Base-by-base conservation (phyloP, 164 flowering plant genomes). In the Vitis riparia region DNA sequence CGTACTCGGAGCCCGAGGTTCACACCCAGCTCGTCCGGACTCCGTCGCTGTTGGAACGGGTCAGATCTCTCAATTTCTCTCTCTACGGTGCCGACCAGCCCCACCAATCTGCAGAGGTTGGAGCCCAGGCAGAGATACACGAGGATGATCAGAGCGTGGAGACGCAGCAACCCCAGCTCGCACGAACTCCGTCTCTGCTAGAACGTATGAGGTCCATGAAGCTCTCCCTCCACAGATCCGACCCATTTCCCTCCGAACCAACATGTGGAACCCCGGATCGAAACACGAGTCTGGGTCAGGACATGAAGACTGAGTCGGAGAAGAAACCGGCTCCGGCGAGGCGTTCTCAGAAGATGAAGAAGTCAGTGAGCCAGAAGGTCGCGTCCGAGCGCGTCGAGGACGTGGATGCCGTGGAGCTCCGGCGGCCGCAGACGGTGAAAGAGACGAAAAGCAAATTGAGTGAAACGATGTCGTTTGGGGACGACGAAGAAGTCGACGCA, bases 401-500 rank as follows among this genome's bases (percentile, higher is more conserved):
- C 62, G 80, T 71, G 30, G 81, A 68, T 12, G 29, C 19, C 47
- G 76, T 23, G 67, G 78, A 59, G 3, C 47, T 0, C 47, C 65
- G 71, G 64, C 32, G 74, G 70, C 75, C 74, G 62, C 70, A 27
- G 68, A 71, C 80, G 77, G 29, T 63, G 75, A 74, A 66, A 51
- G 78, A 67, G 65, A 65, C 32, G 12, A 61, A 63, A 55, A 59
- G 69, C 53, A 71, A 47, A 47, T 71, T 17, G 19, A 10, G 56
- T 7, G 68, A 67, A 5, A 66, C 65, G 15, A 63, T 53, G 15
- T 64, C 52, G n/a, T 71, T 55, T 52, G 74, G 27, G 23, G 87
- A 59, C 5, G 87, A 80, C 13, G 85, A 77, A n/a, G 82, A 63
- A 57, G 92, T 86, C 15, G 87, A 88, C 64, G 81, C 78, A 5